These are phyloP conservation scores for Xylariaceae sp. DNA, from an alignment of 2,329 filamentous ascomycete genomes.

Conservation along the genomic window DNA sequence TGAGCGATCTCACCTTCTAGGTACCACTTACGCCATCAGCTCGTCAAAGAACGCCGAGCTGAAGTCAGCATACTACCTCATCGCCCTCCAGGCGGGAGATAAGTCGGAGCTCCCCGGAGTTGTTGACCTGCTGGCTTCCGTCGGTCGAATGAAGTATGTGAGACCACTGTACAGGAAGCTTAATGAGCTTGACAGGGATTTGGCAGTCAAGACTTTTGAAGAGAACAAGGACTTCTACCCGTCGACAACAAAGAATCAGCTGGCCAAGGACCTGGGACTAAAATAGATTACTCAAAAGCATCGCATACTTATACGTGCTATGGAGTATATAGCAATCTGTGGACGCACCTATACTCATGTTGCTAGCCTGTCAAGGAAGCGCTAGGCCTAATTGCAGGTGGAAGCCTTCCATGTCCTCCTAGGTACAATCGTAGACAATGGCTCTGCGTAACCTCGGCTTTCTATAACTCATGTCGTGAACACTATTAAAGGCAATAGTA, in stretches of 20 bases:
- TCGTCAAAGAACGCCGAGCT: slow-evolving; percentile 88
- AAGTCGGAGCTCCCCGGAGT: slow-evolving; percentile 72
- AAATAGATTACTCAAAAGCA: slow-evolving; percentile 29
- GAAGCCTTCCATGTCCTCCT: too few species aligned
- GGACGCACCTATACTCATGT: too few species aligned
- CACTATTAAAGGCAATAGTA: too few species aligned
- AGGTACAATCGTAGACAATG: too few species aligned
- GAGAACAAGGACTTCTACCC: slow-evolving; percentile 94
- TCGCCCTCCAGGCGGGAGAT: slow-evolving; percentile 79
- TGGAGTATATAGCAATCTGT: background rate
- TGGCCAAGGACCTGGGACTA: slow-evolving; percentile 79
- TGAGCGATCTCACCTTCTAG: slow-evolving; percentile 74
- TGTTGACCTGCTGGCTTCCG: slow-evolving; percentile 76
- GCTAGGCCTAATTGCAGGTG: too few species aligned
- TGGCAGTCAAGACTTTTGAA: slow-evolving; percentile 84
- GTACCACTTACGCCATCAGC: slow-evolving; percentile 74
- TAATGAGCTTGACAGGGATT: slow-evolving; percentile 72
- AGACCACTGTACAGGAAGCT: slow-evolving; percentile 81
- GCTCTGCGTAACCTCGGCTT: too few species aligned
- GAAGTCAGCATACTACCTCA: slow-evolving; percentile 77
- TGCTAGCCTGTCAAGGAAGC: too few species aligned
- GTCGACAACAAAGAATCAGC: slow-evolving; percentile 85
- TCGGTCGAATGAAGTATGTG: slow-evolving; percentile 98
- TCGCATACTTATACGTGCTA: background rate
- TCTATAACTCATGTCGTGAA: too few species aligned